These are phyloP conservation scores for Kuraishia borneana DNA, from an alignment of 805 yeast genomes.

Conservation along the genomic window DNA sequence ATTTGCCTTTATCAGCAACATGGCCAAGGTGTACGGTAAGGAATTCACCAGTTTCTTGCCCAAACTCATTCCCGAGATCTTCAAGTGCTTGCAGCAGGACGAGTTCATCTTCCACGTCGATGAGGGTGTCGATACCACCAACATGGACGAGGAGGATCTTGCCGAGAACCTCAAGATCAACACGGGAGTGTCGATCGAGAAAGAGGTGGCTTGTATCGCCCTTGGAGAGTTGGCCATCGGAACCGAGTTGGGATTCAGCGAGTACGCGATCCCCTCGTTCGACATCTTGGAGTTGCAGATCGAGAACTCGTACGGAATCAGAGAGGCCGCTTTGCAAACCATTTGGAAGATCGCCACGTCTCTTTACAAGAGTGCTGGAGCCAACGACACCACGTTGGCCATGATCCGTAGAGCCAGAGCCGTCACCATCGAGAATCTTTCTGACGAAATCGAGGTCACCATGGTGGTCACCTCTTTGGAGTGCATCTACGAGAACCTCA, in stretches of 20 bases:
- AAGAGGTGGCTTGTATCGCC: slow-evolving; percentile 90
- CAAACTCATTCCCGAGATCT: slow-evolving; percentile 73
- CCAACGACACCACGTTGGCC: slow-evolving; percentile 42
- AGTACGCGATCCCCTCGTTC: slow-evolving; percentile 63
- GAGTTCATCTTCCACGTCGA: slow-evolving; percentile 65
- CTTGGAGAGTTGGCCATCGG: slow-evolving; percentile 81
- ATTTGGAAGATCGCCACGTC: slow-evolving; percentile 78
- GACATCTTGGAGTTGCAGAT: slow-evolving; percentile 57
- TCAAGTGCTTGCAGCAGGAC: slow-evolving; percentile 74
- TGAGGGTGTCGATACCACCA: slow-evolving; percentile 35
- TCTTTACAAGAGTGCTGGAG: slow-evolving; percentile 43
- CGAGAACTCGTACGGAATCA: slow-evolving; percentile 82
- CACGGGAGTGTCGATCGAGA: slow-evolving; percentile 92
- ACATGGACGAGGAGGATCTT: slow-evolving; percentile 44
- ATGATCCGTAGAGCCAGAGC: slow-evolving; percentile 60
- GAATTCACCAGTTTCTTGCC: slow-evolving; percentile 82
- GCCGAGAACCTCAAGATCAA: slow-evolving; percentile 74
- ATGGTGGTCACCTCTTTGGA: slow-evolving; percentile 77
- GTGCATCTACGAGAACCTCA: slow-evolving; percentile 55
- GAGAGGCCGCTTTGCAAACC: slow-evolving; percentile 74
- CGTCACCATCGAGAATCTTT: slow-evolving; percentile 48
- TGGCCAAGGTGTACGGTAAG: slow-evolving; percentile 90
- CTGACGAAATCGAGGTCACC: slow-evolving; percentile 73
- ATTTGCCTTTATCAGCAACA: slow-evolving; percentile 81
- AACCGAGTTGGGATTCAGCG: slow-evolving; percentile 70